Evolutionary conservation across 495 filamentous ascomycete genomes (phyloP), one percentile per base, ranked within the genome.

Genomic region (Penicillium longicatenatum): DNA sequence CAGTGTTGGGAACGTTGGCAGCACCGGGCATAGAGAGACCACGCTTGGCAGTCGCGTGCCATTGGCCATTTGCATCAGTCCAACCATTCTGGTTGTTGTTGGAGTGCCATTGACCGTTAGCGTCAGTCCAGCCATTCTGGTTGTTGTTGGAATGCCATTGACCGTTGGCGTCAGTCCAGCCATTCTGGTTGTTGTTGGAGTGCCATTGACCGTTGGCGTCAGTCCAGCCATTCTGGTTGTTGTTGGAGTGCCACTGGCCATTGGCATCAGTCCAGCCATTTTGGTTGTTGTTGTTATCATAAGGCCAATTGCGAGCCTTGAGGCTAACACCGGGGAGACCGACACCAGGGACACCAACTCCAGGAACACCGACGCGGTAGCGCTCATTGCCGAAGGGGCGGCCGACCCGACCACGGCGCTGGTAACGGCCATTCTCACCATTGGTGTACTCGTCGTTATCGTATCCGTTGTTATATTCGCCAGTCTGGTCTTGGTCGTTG

Each of bases 131-230:
- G n/a, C 63, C 63, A 24, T 54, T 60, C 60, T 60, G 59, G 39
- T 59, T 49, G 21, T 59, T 54, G 55, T 58, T 59, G 17, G 54
- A 30, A 10, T 62, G 59, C 59, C 59, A 62, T 12, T 62, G 45
- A 1, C 59, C 59, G 11, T 62, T 62, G 45, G 49, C 50, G 19
- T 58, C 59, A 42, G 59, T 62, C 59, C 59, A 62, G 16, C 63
- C 63, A 22, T 54, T 35, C 16, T 54, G 54, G 44, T 63, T 35
- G 50, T 64, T 55, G 44, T 55, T 60, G 16, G 57, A 52, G 43
- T 64, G 61, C 61, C 61, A 64, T 12, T 60, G 56, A 22, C 61
- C 61, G 11, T 63, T 59, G n/a, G 56, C 60, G 48, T 62, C 59
- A 39, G 54, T 58, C 59, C 59, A 62, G 21, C 59, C 60, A 54